Percentiles rank a stretch among this genome's conserved stretches.
Evolutionary conservation across 306 rosid species (phyloP).

Genomic region (Prosopis cineraria): DNA sequence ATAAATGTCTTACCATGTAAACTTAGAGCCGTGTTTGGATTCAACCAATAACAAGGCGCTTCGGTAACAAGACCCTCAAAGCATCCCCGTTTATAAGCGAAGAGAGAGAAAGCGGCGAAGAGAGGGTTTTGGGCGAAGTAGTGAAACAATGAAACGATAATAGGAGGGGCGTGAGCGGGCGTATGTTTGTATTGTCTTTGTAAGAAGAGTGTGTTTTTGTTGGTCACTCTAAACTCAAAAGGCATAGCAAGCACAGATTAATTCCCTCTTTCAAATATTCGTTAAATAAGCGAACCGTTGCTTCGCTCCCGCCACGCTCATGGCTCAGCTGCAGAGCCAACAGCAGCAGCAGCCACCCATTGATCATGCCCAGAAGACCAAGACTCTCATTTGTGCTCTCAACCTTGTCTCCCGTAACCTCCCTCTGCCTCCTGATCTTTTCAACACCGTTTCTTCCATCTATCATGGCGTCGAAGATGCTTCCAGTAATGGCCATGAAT

Average conservation of each 20-base stretch:
- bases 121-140: slow-evolving; percentile 31
- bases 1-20: not conserved
- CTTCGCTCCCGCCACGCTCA: slow-evolving; percentile 77
- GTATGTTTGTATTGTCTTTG: not conserved
- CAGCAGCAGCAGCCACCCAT: slow-evolving; percentile 33
- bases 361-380: slow-evolving; percentile 53
- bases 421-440: slow-evolving; percentile 82
- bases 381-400: slow-evolving; percentile 85
- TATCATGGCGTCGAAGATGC: slow-evolving; percentile 29
- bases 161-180: slow-evolving; percentile 19
- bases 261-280: slow-evolving; percentile 40
- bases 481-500: not conserved
- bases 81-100: slow-evolving; percentile 22
- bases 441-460: slow-evolving; percentile 75
- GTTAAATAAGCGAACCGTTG: slow-evolving; percentile 48
- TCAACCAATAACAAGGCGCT: not conserved
- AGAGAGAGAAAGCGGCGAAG: slow-evolving; percentile 48
- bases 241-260: slow-evolving; percentile 24
- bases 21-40: slow-evolving; percentile 44
- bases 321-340: slow-evolving; percentile 67
- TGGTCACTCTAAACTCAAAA: slow-evolving; percentile 31
- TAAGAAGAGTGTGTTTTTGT: slow-evolving; percentile 11
- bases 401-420: slow-evolving; percentile 89
- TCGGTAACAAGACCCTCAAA: not conserved
- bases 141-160: slow-evolving; percentile 29